phyloP scores from a whole-genome alignment of 1,284 basidiomycete species.

The Kwoniella shivajii region DNA sequence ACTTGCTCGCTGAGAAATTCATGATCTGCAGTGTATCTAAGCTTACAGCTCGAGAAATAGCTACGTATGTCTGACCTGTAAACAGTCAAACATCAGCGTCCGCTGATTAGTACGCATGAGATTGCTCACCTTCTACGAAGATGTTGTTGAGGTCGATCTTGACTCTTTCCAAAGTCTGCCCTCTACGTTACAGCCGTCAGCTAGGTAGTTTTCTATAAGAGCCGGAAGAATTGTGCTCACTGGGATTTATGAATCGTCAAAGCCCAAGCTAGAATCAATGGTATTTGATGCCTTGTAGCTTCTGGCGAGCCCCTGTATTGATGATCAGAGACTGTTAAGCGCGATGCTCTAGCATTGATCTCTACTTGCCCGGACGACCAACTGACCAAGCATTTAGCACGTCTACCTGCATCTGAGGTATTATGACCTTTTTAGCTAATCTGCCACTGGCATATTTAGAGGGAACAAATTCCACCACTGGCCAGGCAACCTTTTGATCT shows the following conservation, averaged over 20 bases:
- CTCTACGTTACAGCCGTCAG: slow-evolving; percentile 16
- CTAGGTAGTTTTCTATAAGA: not conserved
- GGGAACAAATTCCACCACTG: slow-evolving; percentile 38
- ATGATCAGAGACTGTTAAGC: too few relatives aligned
- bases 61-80: slow-evolving; percentile 46
- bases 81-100: not conserved
- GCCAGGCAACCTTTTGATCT: slow-evolving; percentile 17
- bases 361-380: not conserved
- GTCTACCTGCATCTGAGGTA: slow-evolving; percentile 31
- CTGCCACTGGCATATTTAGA: slow-evolving; percentile 18
- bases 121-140: slow-evolving; percentile 51
- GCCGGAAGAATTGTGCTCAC: slow-evolving; percentile 5
- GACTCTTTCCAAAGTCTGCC: slow-evolving; percentile 69
- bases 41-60: slow-evolving; percentile 40
- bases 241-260: slow-evolving; percentile 46
- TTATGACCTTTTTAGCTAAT: slow-evolving; percentile 14
- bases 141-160: slow-evolving; percentile 77
- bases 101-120: not conserved
- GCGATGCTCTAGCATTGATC: not conserved
- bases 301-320: slow-evolving; percentile 21
- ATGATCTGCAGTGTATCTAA: slow-evolving; percentile 36
- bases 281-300: slow-evolving; percentile 34
- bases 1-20: slow-evolving; percentile 28
- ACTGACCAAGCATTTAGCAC: slow-evolving; percentile 31
- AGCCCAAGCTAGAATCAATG: slow-evolving; percentile 41